phyloP scores from a whole-genome alignment of 176 grass and related monocot species.

The Puya raimondii region DNA sequence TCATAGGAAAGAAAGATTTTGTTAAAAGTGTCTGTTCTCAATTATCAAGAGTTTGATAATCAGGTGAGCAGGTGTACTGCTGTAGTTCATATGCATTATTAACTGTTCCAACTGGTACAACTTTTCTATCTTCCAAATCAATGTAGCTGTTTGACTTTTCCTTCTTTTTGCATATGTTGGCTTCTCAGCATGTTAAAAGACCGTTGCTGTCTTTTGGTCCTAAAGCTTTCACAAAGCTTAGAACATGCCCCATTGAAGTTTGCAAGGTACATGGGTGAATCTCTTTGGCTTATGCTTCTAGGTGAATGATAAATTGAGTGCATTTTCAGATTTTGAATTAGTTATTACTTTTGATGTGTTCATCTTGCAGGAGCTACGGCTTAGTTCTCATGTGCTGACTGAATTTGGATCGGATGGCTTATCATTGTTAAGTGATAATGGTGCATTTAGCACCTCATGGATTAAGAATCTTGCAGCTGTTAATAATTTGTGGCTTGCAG shows the following conservation, averaged over 20 bases:
- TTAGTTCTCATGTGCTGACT: constrained; percentile 63
- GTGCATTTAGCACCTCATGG: constrained; percentile 94
- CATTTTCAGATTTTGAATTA: neutral
- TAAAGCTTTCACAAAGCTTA: constrained; percentile 75
- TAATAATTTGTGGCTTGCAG: constrained; percentile 32
- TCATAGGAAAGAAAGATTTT: too few relatives aligned
- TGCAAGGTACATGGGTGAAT: constrained; percentile 51
- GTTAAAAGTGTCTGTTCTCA: too few relatives aligned
- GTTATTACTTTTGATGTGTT: constrained; percentile 6
- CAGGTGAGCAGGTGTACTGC: neutral
- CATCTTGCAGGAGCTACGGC: constrained; percentile 56
- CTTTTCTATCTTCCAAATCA: constrained; percentile 8
- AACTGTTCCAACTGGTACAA: neutral
- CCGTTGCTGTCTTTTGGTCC: constrained; percentile 80
- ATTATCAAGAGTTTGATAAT: too few relatives aligned
- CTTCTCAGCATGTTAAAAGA: constrained; percentile 78
- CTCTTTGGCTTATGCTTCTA: neutral
- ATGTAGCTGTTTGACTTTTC: constrained; percentile 10
- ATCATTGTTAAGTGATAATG: constrained; percentile 64
- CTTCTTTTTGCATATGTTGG: constrained; percentile 1
- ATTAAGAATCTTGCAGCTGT: constrained; percentile 51
- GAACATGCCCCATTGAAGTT: constrained; percentile 78
- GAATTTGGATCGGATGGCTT: constrained; percentile 74
- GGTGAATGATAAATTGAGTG: neutral
- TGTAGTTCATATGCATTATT: neutral